These are phyloP conservation scores for Xerocomus brunneocitrinus DNA, from an alignment of 768 basidiomycete genomes.

Conservation along the genomic window DNA sequence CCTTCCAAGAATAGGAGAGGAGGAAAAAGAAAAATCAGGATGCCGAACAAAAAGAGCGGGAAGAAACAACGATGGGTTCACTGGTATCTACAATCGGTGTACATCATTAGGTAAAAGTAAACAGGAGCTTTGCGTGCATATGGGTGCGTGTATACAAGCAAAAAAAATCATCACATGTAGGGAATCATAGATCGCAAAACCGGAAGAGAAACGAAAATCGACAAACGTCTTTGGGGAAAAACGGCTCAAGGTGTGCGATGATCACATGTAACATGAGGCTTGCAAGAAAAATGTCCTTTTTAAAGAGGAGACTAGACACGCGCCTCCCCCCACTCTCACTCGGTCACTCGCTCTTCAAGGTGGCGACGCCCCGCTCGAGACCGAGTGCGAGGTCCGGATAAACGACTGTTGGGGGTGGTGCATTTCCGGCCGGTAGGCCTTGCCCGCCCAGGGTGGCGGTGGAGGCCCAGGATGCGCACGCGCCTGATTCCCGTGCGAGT, in stretches of 20 bases:
- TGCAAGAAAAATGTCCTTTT: background rate
- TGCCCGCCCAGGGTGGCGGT: conserved; percentile 23
- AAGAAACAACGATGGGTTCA: background rate
- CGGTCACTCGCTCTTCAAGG: conserved; percentile 7
- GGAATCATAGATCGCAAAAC: background rate
- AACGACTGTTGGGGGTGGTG: conserved; percentile 44
- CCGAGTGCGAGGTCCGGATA: conserved; percentile 42
- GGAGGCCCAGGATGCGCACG: conserved; percentile 20
- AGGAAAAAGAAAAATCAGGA: background rate
- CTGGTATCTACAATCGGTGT: background rate
- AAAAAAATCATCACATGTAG: background rate
- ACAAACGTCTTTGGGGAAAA: background rate
- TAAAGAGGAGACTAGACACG: background rate
- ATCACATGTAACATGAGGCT: background rate
- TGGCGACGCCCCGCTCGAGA: conserved; percentile 35
- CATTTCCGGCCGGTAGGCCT: conserved; percentile 20
- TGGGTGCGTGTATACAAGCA: background rate
- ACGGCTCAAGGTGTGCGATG: background rate
- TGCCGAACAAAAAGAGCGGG: background rate
- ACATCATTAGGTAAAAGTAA: background rate
- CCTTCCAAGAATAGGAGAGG: background rate
- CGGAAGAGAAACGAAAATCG: background rate
- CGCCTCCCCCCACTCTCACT: background rate
- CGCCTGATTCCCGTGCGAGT: conserved; percentile 2
- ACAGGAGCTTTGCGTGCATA: background rate